A percentile compares a stretch with the other conserved stretches of the same genome.
Evolutionary conservation across 139 green algal species (phyloP).

Genomic region (Spirogloea muscicola): DNA sequence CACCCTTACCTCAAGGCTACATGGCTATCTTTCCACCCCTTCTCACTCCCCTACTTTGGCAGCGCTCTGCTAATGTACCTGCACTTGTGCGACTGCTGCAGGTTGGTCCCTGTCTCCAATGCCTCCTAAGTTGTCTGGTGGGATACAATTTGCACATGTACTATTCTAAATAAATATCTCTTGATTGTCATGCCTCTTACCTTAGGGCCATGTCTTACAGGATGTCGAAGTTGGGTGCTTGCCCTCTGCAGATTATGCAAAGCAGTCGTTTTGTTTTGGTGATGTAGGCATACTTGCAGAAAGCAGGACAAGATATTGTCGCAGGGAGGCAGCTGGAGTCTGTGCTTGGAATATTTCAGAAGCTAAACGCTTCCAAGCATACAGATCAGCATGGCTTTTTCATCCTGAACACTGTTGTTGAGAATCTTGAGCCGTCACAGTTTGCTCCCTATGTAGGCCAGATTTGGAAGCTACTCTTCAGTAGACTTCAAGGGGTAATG

Average conservation of each 20-base stretch:
- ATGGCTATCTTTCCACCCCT: slow-evolving; percentile 80
- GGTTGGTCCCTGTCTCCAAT: no score
- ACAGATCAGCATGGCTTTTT: slow-evolving; percentile 89
- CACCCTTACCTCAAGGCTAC: slow-evolving; percentile 67
- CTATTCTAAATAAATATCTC: no score
- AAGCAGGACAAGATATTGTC: slow-evolving; percentile 64
- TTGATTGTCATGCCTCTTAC: neutral
- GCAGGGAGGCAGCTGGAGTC: slow-evolving; percentile 62
- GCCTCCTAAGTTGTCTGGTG: no score
- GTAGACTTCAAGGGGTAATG: slow-evolving; percentile 51
- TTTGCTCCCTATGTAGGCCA: slow-evolving; percentile 62
- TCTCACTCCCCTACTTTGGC: slow-evolving; percentile 83
- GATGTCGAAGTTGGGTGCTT: neutral
- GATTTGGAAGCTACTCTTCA: slow-evolving; percentile 72
- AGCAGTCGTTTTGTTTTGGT: neutral
- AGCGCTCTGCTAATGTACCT: slow-evolving; percentile 86
- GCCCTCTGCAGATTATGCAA: slow-evolving; percentile 12
- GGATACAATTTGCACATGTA: no score
- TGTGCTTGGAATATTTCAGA: slow-evolving; percentile 91
- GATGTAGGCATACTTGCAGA: slow-evolving; percentile 77
- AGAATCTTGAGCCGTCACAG: slow-evolving; percentile 52
- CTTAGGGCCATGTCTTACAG: neutral
- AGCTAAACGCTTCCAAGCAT: slow-evolving; percentile 75
- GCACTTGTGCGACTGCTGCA: slow-evolving; percentile 86
- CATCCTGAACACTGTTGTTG: slow-evolving; percentile 78